phyloP scores from a whole-genome alignment of 139 green algal species.

The Chlorella sp. region DNA sequence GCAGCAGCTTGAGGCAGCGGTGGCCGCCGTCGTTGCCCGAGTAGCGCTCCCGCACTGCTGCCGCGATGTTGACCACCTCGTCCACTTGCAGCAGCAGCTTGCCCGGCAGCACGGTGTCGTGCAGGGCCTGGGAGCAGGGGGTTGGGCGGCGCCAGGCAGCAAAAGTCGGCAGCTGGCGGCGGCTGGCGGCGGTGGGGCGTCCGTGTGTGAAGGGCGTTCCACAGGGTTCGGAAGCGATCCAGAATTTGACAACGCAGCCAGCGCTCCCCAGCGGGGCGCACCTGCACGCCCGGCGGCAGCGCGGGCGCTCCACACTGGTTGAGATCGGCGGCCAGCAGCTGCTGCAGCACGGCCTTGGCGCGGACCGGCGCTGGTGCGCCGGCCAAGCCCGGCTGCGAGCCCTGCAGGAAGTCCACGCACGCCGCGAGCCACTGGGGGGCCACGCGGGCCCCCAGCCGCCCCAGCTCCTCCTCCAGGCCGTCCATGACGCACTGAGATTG shows the following conservation, averaged over 20 bases:
- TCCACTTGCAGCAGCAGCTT: slow-evolving; percentile 80
- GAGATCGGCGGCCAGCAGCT: slow-evolving; percentile 18
- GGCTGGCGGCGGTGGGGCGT: background rate
- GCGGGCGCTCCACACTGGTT: background rate
- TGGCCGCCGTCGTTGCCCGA: slow-evolving; percentile 53
- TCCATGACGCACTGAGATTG: background rate
- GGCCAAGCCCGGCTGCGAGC: no score
- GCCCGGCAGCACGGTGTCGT: slow-evolving; percentile 61
- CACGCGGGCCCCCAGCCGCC: background rate
- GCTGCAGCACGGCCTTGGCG: slow-evolving; percentile 9
- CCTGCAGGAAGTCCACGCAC: slow-evolving; percentile 1
- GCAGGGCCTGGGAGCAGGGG: slow-evolving; percentile 49
- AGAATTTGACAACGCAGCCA: no score
- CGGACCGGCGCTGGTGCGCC: no score
- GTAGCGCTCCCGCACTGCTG: slow-evolving; percentile 67
- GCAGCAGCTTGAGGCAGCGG: slow-evolving; percentile 73
- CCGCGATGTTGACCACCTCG: slow-evolving; percentile 75
- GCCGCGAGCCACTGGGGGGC: background rate
- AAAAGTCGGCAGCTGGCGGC: background rate
- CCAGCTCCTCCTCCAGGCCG: background rate
- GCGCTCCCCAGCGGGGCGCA: background rate
- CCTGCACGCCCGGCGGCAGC: slow-evolving; percentile 14
- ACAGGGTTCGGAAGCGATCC: no score
- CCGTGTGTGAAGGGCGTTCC: background rate
- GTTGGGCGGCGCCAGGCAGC: background rate